Evolutionary conservation across 2,329 filamentous ascomycete genomes (phyloP), one percentile per base, ranked within the genome.

Genomic region (Penicillium hesseltinei): DNA sequence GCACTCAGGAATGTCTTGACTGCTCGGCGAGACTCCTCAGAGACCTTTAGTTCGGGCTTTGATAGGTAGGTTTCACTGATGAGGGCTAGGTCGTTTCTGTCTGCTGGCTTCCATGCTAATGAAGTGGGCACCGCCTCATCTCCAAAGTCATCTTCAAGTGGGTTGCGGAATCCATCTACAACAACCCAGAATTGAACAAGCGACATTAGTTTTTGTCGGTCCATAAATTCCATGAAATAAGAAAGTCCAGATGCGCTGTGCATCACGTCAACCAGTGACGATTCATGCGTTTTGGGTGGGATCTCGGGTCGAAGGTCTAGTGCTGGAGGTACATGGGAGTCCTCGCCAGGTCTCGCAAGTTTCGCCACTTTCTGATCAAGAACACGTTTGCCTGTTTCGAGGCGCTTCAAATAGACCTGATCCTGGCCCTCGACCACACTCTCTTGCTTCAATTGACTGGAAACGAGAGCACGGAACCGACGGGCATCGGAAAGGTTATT

Each of bases 151-250:
- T 93, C 90, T 74, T 99, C 94, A 3, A 99, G 78, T 0, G 94
- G 95, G 66, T 95, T 96, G 42, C 95, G 89, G 66, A 97, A 91
- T 0, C 94, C 93, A 75, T 99, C 94, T 6, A 97, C 94, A 3
- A 97, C 94, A 40, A 99, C 87, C 92, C 93, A 99, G 74, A 97
- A 99, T 69, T 99, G 94, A 6, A 99, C 92, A 46, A 97, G 78
- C 15, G 89, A 84, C 88, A 97, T 93, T 27, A 93, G 81, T 17
- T 84, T 83, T 71, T 92, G 89, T 42, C 94, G 87, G 72, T 99
- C 94, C 94, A 99, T 99, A 69, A 92, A 97, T 72, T 99, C 94
- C 94, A 99, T 99, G 77, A 99, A 97, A 72, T 96, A 99, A 2
- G 94, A 97, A 9, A 99, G 81, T 0, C 91, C 93, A 1, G 93